These are phyloP conservation scores for Ramicandelaber brevisporus DNA, from an alignment of 192 early-diverging fungal species.

Conservation along the genomic window DNA sequence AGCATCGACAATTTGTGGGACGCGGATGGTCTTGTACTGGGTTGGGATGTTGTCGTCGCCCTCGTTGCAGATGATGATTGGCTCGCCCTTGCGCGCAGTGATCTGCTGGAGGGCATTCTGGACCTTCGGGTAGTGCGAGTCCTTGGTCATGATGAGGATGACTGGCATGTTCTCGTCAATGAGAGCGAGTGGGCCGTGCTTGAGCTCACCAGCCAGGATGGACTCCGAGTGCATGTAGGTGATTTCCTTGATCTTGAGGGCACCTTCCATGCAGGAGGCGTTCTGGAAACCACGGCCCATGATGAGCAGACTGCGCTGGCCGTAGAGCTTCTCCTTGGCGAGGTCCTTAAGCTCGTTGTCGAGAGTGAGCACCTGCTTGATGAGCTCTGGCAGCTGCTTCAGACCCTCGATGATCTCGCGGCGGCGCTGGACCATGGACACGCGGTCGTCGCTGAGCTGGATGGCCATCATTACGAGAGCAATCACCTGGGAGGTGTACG, in stretches of 20 bases:
- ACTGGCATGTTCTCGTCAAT: constrained; percentile 97
- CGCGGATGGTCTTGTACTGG: constrained; percentile 59
- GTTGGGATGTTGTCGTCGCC: constrained; percentile 47
- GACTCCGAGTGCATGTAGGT: constrained; percentile 98
- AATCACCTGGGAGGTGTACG: constrained; percentile 98
- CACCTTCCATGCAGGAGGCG: constrained; percentile 92
- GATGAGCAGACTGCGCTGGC: constrained; percentile 75
- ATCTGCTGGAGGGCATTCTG: constrained; percentile 85
- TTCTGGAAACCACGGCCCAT: constrained; percentile 96
- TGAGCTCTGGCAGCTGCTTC: constrained; percentile 61
- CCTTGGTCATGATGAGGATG: constrained; percentile 91
- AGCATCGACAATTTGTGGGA: constrained; percentile 79
- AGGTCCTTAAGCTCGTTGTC: constrained; percentile 63
- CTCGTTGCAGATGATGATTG: constrained; percentile 88
- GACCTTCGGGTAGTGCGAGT: constrained; percentile 81
- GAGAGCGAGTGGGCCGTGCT: constrained; percentile 91
- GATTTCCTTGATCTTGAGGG: constrained; percentile 97
- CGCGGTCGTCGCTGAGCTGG: constrained; percentile 77
- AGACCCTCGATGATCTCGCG: constrained; percentile 84
- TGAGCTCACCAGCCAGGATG: constrained; percentile 95
- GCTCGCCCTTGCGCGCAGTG: constrained; percentile 81
- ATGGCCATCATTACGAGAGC: constrained; percentile 96
- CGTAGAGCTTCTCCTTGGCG: constrained; percentile 46
- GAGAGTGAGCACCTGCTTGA: constrained; percentile 76
- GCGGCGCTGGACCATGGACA: constrained; percentile 67